These are phyloP conservation scores for Ustilago esculenta DNA, from an alignment of 1,284 basidiomycete species.

Conservation along the genomic window DNA sequence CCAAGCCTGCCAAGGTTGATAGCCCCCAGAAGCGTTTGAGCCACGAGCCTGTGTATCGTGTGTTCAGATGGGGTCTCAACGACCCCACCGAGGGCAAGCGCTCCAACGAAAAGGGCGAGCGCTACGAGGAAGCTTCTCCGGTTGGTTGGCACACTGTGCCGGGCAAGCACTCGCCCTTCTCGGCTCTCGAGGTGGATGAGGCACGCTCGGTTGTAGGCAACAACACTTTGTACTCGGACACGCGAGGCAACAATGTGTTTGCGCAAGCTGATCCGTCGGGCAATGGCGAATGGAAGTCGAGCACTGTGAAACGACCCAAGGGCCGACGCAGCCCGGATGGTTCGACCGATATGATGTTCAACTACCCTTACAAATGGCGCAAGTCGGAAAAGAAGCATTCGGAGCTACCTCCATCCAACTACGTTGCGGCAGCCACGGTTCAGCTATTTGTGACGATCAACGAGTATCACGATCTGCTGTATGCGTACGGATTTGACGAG, in stretches of 20 bases:
- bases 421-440: constrained; percentile 45
- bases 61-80: constrained; percentile 59
- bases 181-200: constrained; percentile 20
- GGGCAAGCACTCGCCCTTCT: constrained; percentile 41
- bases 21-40: constrained; percentile 12
- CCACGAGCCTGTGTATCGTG: constrained; percentile 46
- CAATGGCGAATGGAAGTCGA: constrained; percentile 48
- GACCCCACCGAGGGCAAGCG: constrained; percentile 58
- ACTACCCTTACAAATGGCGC: constrained; percentile 60
- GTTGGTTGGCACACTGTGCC: constrained; percentile 57
- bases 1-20: constrained; percentile 15
- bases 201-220: constrained; percentile 25
- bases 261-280: constrained; percentile 51
- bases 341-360: constrained; percentile 52
- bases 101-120: constrained; percentile 45
- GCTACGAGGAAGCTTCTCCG: constrained; percentile 45
- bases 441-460: constrained; percentile 60
- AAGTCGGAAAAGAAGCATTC: constrained; percentile 52
- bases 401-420: constrained; percentile 45
- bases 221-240: constrained; percentile 48
- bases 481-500: constrained; percentile 83
- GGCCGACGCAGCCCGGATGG: constrained; percentile 40
- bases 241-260: constrained; percentile 59
- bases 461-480: constrained; percentile 57
- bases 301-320: constrained; percentile 39